These are phyloP conservation scores for Thraustotheca clavata DNA, from an alignment of 352 stramenopile genomes.

Conservation along the genomic window DNA sequence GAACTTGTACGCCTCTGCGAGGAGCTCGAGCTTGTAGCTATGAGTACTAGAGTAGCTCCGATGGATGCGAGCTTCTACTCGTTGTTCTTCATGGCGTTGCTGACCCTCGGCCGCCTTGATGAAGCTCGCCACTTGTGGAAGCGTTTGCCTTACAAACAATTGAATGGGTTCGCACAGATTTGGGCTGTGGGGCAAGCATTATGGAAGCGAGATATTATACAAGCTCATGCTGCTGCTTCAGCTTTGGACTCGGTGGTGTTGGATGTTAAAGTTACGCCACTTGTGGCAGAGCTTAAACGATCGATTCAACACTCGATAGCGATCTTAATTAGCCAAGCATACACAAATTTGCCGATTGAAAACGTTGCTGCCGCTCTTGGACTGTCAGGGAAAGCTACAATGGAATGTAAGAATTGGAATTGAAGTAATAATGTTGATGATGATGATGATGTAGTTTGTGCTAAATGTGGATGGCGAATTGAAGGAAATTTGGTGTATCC, in stretches of 20 bases:
- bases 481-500: not conserved
- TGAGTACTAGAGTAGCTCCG: not conserved
- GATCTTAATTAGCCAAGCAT: not conserved
- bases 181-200: constrained; percentile 20
- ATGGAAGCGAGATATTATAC: constrained; percentile 18
- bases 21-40: constrained; percentile 14
- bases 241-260: not conserved
- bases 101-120: constrained; percentile 1
- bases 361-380: constrained; percentile 9
- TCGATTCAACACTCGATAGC: constrained; percentile 15
- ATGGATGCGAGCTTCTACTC: constrained; percentile 2
- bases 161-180: not conserved
- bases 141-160: constrained; percentile 6
- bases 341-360: not conserved
- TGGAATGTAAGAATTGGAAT: not conserved
- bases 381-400: not conserved
- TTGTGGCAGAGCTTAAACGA: constrained; percentile 3
- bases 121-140: constrained; percentile 11
- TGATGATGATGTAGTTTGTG: constrained; percentile 1
- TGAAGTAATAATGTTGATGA: no score
- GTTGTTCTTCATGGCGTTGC: not conserved
- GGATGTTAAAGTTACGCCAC: not conserved
- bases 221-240: constrained; percentile 6
- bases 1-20: constrained; percentile 15
- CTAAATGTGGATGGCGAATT: not conserved